Base-by-base conservation (phyloP, 805 yeast species). In the Metschnikowia bowlesiae region DNA sequence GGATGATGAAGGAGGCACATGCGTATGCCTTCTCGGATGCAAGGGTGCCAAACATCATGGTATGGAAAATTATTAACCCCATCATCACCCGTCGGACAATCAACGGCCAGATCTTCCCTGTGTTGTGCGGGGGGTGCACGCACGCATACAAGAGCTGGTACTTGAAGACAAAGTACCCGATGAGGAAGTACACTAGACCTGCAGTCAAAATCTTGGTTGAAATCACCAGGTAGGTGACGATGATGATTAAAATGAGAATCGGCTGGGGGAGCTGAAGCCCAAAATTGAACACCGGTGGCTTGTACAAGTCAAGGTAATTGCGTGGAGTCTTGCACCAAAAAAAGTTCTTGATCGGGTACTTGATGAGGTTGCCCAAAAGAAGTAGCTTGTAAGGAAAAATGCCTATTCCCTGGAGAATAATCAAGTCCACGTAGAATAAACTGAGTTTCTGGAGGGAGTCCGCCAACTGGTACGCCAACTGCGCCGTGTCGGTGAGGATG, bases 51-150 rank as follows among this genome's bases (percentile, higher is more conserved):
- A 92, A 89, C 88, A 91, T 90, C 10, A 96, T 89, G 52, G 92
- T 69, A 63, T 94, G 99, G 66, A 92, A 90, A 13, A 92, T 73
- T 33, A 87, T 67, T 28, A 92, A 68, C 0, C 98, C 98, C 51
- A 89, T 63, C 49, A 87, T 81, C 1, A 91, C 82, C 57, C 99
- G 76, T 59, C 96, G 76, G 62, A 87, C 86, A 2, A 92, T 84
- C 44, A 90, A 73, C 0, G 97, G 96, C 98, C 97, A 92, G 1
- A 92, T 95, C 63, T 87, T 87, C 1, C 98, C 99, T 0, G 97
- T 94, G 0, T 97, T 90, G 68, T 94, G 98, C 36, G 95, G 97
- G 8, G 96, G 91, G 66, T 94, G 98, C 32, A 89, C 90, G 72
- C 94, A 85, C 0, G 96, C 86, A 65, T 89, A 92, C 56, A 94